phyloP scores from a whole-genome alignment of 805 yeast genomes.

The Hanseniaspora jakobsenii region DNA sequence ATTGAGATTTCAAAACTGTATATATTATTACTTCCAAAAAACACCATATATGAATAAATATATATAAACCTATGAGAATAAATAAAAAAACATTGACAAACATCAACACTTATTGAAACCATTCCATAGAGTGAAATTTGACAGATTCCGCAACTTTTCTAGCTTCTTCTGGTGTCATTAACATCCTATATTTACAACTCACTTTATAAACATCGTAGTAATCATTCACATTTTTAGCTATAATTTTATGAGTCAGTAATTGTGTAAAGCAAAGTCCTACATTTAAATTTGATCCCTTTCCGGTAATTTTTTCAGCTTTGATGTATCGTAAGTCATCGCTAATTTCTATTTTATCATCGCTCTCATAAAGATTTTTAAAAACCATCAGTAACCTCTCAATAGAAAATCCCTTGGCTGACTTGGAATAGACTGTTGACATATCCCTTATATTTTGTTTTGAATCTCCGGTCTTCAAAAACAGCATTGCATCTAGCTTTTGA shows the following conservation, averaged over 20 bases:
- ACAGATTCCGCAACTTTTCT: conserved; percentile 3
- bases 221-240: conserved; percentile 13
- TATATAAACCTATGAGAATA: no score
- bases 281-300: conserved; percentile 5
- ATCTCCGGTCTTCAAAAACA: conserved; percentile 1
- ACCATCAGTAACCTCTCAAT: conserved; percentile 8
- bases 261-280: not conserved
- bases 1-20: no score
- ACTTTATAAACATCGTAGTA: conserved; percentile 12
- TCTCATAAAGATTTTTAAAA: conserved; percentile 9
- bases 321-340: no score
- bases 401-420: conserved; percentile 12
- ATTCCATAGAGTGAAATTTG: conserved; percentile 2
- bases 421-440: no score
- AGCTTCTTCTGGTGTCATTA: not conserved
- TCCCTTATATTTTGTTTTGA: no score
- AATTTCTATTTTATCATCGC: not conserved
- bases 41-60: no score
- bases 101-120: not conserved
- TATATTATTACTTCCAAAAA: no score
- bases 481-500: not conserved
- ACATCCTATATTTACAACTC: conserved; percentile 5
- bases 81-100: no score
- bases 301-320: no score
- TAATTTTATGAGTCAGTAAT: not conserved